Conservation (phyloP, 495 filamentous ascomycete genomes). For the Schizothecium vesticola region DNA sequence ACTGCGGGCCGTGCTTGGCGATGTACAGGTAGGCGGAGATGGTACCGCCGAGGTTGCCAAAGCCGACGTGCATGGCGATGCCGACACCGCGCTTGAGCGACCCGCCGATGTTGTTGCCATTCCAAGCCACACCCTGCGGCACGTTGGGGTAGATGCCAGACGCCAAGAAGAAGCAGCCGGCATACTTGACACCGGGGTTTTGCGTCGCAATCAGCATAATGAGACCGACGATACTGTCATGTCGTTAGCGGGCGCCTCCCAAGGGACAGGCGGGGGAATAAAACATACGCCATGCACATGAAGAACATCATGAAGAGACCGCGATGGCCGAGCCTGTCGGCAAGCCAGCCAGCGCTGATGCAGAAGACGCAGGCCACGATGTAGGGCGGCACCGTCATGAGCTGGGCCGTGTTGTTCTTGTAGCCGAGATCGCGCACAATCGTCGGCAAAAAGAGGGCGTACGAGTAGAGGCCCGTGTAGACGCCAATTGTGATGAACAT, state of each 20-base stretch:
- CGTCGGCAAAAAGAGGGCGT: slow-evolving; percentile 62
- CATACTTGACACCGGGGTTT: slow-evolving; percentile 58
- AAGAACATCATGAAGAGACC: slow-evolving; percentile 56
- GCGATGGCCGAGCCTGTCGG: slow-evolving; percentile 46
- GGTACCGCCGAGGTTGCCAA: slow-evolving; percentile 70
- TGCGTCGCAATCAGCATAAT: slow-evolving; percentile 55
- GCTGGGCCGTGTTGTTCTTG: slow-evolving; percentile 50
- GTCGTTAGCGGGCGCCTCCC: slow-evolving; percentile 22
- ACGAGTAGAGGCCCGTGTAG: slow-evolving; percentile 58
- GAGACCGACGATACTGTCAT: slow-evolving; percentile 52
- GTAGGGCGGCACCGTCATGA: slow-evolving; percentile 57
- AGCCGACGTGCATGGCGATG: slow-evolving; percentile 77
- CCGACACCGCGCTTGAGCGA: slow-evolving; percentile 74
- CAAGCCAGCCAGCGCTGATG: slow-evolving; percentile 46
- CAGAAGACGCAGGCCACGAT: slow-evolving; percentile 49
- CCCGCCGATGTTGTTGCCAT: slow-evolving; percentile 75
- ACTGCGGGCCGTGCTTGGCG: slow-evolving; percentile 52
- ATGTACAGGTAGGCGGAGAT: slow-evolving; percentile 68
- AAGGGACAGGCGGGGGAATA: not conserved
- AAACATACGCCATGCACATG: slow-evolving; percentile 34
- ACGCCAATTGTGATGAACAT: slow-evolving; percentile 47
- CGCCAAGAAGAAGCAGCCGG: slow-evolving; percentile 63
- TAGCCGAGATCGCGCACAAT: slow-evolving; percentile 56
- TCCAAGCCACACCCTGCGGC: slow-evolving; percentile 71
- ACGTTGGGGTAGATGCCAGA: slow-evolving; percentile 70